Conservation (phyloP, 2,329 filamentous ascomycete species). For the Apiospora malaysiana region DNA sequence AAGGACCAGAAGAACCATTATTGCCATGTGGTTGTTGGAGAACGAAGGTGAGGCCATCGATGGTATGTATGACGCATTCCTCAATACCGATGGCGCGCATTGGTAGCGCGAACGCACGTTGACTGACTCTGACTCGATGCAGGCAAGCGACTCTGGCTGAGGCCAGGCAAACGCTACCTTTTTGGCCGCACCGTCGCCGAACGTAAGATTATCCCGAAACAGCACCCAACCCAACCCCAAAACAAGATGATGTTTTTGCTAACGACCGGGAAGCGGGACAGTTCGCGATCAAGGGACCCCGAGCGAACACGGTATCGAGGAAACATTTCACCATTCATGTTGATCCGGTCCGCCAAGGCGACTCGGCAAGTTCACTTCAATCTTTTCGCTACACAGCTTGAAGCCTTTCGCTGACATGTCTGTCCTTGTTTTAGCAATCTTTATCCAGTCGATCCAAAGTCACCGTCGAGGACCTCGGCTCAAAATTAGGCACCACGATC, state of each 20-base stretch:
- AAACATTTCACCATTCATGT: constrained; percentile 85
- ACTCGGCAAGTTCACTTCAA: constrained; percentile 61
- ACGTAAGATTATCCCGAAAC: constrained; percentile 48
- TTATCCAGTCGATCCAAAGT: constrained; percentile 71
- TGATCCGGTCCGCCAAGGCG: constrained; percentile 65
- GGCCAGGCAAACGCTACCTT: constrained; percentile 83
- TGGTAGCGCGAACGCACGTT: constrained; percentile 24
- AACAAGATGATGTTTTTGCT: constrained; percentile 28
- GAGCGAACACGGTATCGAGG: constrained; percentile 83
- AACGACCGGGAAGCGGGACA: constrained; percentile 58
- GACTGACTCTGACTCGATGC: constrained; percentile 20
- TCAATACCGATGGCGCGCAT: not conserved
- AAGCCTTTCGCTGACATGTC: not conserved
- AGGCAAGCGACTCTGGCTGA: constrained; percentile 82
- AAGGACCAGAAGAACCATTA: not conserved
- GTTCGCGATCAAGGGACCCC: constrained; percentile 62
- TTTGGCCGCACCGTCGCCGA: constrained; percentile 80
- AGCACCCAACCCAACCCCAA: not conserved
- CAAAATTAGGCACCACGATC: constrained; percentile 82
- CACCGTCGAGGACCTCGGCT: constrained; percentile 78
- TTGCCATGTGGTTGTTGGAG: constrained; percentile 69
- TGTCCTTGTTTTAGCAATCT: constrained; percentile 54
- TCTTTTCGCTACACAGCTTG: not conserved
- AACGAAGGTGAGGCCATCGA: constrained; percentile 60
- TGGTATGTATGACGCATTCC: constrained; percentile 42